Evolutionary conservation across 129 eudicot species (phyloP).

Genomic region (Mikania micrantha): DNA sequence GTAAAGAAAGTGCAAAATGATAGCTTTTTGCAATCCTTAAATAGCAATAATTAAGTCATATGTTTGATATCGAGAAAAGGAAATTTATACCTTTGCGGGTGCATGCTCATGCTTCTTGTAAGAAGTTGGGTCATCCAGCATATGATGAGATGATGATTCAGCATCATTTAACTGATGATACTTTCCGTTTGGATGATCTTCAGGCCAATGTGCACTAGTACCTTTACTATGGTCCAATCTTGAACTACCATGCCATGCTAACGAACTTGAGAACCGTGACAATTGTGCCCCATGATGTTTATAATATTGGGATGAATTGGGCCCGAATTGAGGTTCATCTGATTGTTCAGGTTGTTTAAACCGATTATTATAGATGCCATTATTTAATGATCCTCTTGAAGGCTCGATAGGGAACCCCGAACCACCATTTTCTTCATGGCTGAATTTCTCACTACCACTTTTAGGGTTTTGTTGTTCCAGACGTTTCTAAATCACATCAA

Average conservation of each 20-base stretch:
- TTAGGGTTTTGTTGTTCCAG: constrained; percentile 47
- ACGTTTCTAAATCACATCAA: constrained; percentile 47
- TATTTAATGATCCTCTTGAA: constrained; percentile 32
- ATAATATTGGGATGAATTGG: constrained; percentile 44
- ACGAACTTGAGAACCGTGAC: constrained; percentile 66
- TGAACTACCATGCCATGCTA: constrained; percentile 68
- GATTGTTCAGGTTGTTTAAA: constrained; percentile 27
- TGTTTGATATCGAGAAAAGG: background rate
- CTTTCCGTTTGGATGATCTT: constrained; percentile 36
- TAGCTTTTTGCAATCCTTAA: background rate
- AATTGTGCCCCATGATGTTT: constrained; percentile 49
- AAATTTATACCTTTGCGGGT: constrained; percentile 33
- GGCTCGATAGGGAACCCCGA: constrained; percentile 57
- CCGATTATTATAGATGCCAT: constrained; percentile 25
- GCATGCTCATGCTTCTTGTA: constrained; percentile 44
- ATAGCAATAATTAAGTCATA: background rate
- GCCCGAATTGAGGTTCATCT: constrained; percentile 25
- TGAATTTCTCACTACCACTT: constrained; percentile 64
- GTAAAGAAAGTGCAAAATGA: too few relatives aligned
- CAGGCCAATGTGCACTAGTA: constrained; percentile 46
- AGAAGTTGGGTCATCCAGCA: constrained; percentile 39
- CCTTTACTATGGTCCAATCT: constrained; percentile 56
- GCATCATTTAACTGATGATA: constrained; percentile 45
- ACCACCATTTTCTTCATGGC: constrained; percentile 51
- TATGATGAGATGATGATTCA: constrained; percentile 46